Evolutionary conservation across 805 yeast genomes (phyloP).

Genomic region (Yarrowia bubula): DNA sequence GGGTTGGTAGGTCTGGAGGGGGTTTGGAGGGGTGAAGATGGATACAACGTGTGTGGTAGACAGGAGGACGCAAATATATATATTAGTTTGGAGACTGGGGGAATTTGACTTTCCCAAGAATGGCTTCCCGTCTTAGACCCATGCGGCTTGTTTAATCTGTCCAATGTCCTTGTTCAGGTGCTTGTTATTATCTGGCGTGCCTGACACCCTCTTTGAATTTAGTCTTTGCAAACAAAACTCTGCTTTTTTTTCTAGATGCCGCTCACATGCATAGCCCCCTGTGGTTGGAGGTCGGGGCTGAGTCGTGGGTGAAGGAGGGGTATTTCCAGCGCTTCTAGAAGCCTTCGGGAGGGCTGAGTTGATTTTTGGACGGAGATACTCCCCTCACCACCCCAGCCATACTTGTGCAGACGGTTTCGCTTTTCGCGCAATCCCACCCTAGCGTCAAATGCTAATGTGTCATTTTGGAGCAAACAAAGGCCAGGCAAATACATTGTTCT

Average conservation of each 20-base stretch:
- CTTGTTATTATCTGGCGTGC: constrained; percentile 22
- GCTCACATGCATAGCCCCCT: constrained; percentile 9
- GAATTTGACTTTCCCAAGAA: constrained; percentile 18
- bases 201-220: neutral
- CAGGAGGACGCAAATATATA: neutral
- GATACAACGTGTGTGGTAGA: neutral
- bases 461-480: constrained; percentile 4
- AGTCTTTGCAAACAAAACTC: constrained; percentile 13
- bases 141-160: constrained; percentile 27
- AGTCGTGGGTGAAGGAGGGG: neutral
- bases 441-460: constrained; percentile 1
- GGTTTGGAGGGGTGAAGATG: neutral
- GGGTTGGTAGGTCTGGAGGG: neutral
- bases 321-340: neutral
- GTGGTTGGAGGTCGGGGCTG: neutral
- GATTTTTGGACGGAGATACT: neutral
- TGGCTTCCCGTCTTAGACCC: constrained; percentile 24
- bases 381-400: neutral
- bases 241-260: constrained; percentile 24
- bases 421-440: constrained; percentile 3
- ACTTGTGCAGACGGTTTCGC: neutral
- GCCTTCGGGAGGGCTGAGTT: neutral
- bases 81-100: constrained; percentile 16
- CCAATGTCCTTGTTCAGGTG: constrained; percentile 17
- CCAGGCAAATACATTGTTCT: neutral